Evolutionary conservation across 257 asterid genomes (phyloP), one percentile per base, ranked within the genome.

Genomic region (Dorcoceras hygrometricum): DNA sequence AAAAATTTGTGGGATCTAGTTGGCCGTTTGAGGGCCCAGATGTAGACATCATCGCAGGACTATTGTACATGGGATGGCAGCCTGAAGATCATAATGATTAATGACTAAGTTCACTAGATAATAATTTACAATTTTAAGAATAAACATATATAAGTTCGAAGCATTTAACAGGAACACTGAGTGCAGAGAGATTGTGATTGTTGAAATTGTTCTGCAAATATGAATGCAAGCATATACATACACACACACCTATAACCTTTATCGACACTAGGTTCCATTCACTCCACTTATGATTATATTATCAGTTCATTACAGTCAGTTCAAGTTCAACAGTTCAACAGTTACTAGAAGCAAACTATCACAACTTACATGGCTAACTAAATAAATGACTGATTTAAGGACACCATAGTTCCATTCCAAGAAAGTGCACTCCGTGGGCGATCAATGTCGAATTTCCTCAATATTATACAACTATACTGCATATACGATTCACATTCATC

Each of bases 11-110:
- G 12, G 63, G 25, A 65, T 80, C 81, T 57, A 73, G 75, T 58
- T 19, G 73, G 18, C 70, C 18, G 23, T 43, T 61, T 20, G 72
- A 70, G 28, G 80, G 77, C 46, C 76, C 68, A 0, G 83, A 72
- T 23, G 82, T 71, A 20, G 94, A 77, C 73, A 78, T 73, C 74
- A 71, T 71, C 53, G 79, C 82, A 5, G 88, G 83, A 53, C 77
- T 72, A 55, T 67, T 77, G 79, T 71, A 59, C 77, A 71, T 68
- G 6, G 88, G 75, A 73, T 75, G 65, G 71, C 65, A 63, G 65
- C 95, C 97, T 93, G 89, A 67, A 68, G 48, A 66, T 23, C 65
- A 65, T 26, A 51, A 50, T 5, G 8, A 11, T 24, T 6, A 23
- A 65, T 5, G 8, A 11, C 27, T 6, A 23, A 65, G 9, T 32